phyloP scores from a whole-genome alignment of 345 rosid species.

The Eucalyptus regnans region DNA sequence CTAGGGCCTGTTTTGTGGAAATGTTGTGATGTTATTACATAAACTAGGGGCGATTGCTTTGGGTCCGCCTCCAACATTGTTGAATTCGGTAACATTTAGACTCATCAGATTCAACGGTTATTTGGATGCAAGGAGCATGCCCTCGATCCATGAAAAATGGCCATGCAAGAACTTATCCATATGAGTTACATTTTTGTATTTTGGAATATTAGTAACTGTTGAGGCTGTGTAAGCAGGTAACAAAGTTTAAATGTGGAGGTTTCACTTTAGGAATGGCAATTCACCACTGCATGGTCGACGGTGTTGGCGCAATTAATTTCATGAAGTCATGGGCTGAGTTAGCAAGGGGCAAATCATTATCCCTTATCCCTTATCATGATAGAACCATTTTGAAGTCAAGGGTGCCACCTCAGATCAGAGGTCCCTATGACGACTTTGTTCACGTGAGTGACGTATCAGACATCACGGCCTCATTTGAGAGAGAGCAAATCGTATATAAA shows the following conservation, averaged over 20 bases:
- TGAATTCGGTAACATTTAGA: background rate
- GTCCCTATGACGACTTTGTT: background rate
- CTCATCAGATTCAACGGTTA: background rate
- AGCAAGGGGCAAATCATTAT: background rate
- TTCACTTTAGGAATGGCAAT: conserved; percentile 42
- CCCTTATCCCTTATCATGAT: background rate
- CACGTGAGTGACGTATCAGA: background rate
- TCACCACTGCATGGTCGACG: conserved; percentile 44
- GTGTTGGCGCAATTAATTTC: conserved; percentile 38
- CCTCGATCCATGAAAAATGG: background rate
- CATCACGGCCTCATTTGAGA: background rate
- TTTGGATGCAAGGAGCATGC: background rate
- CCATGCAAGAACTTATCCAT: background rate
- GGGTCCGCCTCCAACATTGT: background rate
- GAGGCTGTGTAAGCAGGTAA: conserved; percentile 7
- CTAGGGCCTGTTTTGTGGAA: background rate
- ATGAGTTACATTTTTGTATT: conserved; percentile 8
- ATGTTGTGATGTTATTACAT: background rate
- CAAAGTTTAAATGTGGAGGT: conserved; percentile 49
- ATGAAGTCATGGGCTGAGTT: conserved; percentile 30
- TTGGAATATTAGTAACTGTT: background rate
- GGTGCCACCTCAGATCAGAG: background rate
- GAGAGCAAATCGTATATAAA: background rate
- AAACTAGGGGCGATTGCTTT: background rate
- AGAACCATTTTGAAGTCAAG: background rate